Conservation (phyloP, 163 green algal genomes). For the Scenedesmus sp. region DNA sequence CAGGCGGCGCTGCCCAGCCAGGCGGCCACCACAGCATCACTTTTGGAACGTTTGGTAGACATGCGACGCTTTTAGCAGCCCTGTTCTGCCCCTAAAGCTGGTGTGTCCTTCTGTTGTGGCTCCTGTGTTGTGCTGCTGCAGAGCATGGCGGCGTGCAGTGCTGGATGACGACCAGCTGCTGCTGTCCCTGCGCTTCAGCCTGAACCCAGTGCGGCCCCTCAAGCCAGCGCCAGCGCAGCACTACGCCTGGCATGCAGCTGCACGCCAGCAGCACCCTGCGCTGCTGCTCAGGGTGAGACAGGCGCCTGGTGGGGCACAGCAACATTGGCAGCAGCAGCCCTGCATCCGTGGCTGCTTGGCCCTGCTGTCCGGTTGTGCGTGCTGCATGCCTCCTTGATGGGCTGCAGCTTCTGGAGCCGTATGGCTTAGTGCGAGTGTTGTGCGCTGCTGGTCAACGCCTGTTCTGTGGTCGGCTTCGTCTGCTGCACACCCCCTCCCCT, state of each 20-base stretch:
- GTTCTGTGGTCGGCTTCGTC: background rate
- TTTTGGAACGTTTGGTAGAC: no score
- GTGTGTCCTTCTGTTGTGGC: background rate
- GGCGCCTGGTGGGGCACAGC: background rate
- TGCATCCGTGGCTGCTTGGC: no score
- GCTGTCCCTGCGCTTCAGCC: conserved; percentile 5
- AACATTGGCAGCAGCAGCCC: background rate
- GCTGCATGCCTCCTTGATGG: background rate
- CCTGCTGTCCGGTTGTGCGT: no score
- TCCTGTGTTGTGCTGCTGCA: background rate
- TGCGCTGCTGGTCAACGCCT: background rate
- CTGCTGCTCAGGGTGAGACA: conserved; percentile 20
- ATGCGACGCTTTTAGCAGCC: no score
- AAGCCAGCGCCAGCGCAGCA: background rate
- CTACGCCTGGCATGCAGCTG: background rate
- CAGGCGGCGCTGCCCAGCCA: no score
- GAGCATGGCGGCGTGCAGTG: conserved; percentile 45
- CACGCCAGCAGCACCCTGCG: background rate
- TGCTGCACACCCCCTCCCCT: background rate
- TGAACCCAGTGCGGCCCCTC: conserved; percentile 4
- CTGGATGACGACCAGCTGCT: conserved; percentile 53
- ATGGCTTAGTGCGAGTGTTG: background rate
- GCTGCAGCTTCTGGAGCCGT: background rate
- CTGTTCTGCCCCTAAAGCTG: no score
- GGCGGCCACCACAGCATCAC: no score